phyloP scores from a whole-genome alignment of 352 stramenopile genomes.

The Phytopythium chamaehyphon region DNA sequence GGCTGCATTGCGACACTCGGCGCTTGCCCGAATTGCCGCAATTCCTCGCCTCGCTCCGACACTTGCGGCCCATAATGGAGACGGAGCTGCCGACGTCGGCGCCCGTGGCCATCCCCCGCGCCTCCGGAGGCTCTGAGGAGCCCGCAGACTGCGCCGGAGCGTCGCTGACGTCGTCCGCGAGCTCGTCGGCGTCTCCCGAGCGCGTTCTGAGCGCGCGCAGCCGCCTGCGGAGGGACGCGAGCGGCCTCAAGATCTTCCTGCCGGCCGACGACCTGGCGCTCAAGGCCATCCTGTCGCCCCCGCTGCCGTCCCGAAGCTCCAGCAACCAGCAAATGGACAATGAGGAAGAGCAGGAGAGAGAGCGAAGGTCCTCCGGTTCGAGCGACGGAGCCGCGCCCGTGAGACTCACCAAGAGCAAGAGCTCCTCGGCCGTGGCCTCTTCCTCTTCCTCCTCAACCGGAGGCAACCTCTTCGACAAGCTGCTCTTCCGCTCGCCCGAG shows the following conservation, averaged over 20 bases:
- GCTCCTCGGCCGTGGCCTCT: neutral
- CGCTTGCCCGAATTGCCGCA: no score
- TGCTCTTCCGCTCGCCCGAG: conserved; percentile 22
- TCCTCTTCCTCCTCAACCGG: conserved; percentile 1
- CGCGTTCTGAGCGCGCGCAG: no score
- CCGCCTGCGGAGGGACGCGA: conserved; percentile 19
- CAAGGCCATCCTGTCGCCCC: conserved; percentile 51
- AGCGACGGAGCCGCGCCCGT: neutral
- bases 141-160: no score
- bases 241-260: conserved; percentile 51
- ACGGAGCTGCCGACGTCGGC: no score
- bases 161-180: conserved; percentile 2
- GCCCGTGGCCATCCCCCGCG: conserved; percentile 9
- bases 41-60: no score
- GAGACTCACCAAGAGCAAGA: conserved; percentile 4
- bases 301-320: neutral
- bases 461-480: conserved; percentile 30
- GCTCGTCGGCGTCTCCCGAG: conserved; percentile 3
- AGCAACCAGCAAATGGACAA: no score
- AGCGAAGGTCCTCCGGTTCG: neutral
- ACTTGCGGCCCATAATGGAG: no score
- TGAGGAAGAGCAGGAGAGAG: neutral
- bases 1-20: no score
- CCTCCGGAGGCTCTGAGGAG: neutral
- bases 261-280: conserved; percentile 48